These are phyloP conservation scores for Quercus mongolica DNA, from an alignment of 306 rosid species.

Conservation along the genomic window DNA sequence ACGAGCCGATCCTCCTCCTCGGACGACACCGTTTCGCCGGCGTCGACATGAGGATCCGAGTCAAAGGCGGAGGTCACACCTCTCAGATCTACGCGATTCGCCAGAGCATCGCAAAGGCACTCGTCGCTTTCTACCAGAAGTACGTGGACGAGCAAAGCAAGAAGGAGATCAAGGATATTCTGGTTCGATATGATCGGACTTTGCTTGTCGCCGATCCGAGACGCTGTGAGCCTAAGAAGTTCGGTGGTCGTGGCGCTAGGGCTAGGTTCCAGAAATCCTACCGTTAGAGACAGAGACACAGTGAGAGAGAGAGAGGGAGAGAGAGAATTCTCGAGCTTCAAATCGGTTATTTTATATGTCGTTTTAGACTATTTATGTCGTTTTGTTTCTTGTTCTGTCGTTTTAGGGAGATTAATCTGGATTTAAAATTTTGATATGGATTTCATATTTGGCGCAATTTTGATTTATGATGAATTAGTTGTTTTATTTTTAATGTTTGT, in stretches of 20 bases:
- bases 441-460: not conserved
- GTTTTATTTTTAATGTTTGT: not conserved
- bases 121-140: conserved; percentile 50
- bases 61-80: conserved; percentile 50
- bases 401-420: not conserved
- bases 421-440: not conserved
- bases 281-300: conserved; percentile 27
- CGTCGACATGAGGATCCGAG: conserved; percentile 53
- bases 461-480: not conserved
- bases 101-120: conserved; percentile 58
- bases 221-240: conserved; percentile 64
- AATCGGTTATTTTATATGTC: not conserved
- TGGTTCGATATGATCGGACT: conserved; percentile 43
- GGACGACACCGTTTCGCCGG: conserved; percentile 48
- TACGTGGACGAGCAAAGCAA: conserved; percentile 52
- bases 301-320: no score
- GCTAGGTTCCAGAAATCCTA: conserved; percentile 59
- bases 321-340: not conserved
- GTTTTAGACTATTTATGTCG: not conserved
- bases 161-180: conserved; percentile 52
- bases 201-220: conserved; percentile 50
- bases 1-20: conserved; percentile 47
- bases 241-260: conserved; percentile 57
- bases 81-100: conserved; percentile 60
- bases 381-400: not conserved